phyloP scores from a whole-genome alignment of 495 filamentous ascomycete species.

The Talaromyces trachyspermus region DNA sequence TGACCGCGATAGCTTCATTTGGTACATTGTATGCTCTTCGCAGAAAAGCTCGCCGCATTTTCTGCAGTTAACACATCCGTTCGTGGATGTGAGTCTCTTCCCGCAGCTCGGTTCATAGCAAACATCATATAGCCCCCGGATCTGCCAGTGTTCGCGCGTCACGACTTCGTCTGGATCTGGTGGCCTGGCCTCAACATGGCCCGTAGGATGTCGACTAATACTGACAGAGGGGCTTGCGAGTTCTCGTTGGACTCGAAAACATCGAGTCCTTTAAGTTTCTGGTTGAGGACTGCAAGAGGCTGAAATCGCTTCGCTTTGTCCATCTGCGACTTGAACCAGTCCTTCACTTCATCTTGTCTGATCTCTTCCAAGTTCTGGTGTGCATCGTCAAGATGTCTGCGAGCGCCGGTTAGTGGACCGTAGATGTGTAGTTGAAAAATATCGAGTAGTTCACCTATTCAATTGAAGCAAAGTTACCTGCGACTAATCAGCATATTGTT shows the following conservation, averaged over 20 bases:
- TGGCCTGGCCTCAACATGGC: constrained; percentile 13
- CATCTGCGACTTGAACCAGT: constrained; percentile 96
- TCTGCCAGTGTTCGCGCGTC: constrained; percentile 83
- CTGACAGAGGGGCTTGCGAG: constrained; percentile 23
- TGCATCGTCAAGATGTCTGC: constrained; percentile 83
- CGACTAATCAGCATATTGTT: constrained; percentile 9
- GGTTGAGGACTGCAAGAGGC: constrained; percentile 82
- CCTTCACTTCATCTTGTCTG: constrained; percentile 94
- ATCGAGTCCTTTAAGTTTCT: constrained; percentile 94
- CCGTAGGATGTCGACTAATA: constrained; percentile 13
- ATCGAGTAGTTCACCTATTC: constrained; percentile 55
- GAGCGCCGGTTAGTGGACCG: not conserved
- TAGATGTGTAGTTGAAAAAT: constrained; percentile 1
- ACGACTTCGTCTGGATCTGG: constrained; percentile 83
- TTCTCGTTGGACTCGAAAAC: constrained; percentile 94
- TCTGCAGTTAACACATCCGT: constrained; percentile 83
- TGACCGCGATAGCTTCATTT: constrained; percentile 91
- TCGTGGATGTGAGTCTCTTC: constrained; percentile 65
- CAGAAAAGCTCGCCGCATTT: constrained; percentile 91
- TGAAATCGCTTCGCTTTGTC: constrained; percentile 94
- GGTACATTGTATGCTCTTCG: constrained; percentile 98
- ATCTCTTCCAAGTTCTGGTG: constrained; percentile 91
- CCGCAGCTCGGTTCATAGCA: constrained; percentile 87
- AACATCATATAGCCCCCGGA: constrained; percentile 57
- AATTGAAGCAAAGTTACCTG: constrained; percentile 87